Evolutionary conservation across 2,329 filamentous ascomycete species (phyloP), one percentile per base, ranked within the genome.

Genomic region (Verticillium nonalfalfae): DNA sequence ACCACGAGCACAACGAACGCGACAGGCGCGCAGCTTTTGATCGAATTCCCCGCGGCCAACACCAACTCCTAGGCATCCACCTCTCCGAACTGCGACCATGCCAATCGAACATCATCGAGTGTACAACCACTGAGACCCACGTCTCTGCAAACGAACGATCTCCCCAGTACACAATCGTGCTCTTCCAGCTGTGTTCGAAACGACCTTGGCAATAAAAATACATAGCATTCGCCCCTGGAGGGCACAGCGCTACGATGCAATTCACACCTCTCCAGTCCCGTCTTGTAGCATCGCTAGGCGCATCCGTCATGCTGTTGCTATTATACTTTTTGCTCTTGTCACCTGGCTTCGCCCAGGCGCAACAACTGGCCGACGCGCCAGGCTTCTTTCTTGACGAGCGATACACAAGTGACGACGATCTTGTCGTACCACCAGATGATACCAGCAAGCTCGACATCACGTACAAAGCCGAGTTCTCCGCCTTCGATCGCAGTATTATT

Each of bases 251-350:
- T 71, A 74, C 69, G 66, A 85, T 85, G 83, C 78, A 87, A 74
- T 81, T 88, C 73, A 87, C 83, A 72, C 86, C 84, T 69, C 78
- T 90, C 67, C 90, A 90, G 78, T 89, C 87, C 76, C 88, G 89
- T 71, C 84, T 91, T 70, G 84, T 84, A 71, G 86, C 87, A 68
- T 90, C 88, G 61, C 72, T 89, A 59, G 78, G 83, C 68, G 85
- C 86, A 60, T 84, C 85, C 36, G 74, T 85, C 35, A 70, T 89
- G 58, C 73, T 90, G 36, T 68, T 89, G 38, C 69, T 85, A 45
- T 72, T 54, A n/a, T 39, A 13, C 39, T 10, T 50, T 21, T 26
- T 59, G 38, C 18, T 59, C 39, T 26, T 92, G 52, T 89, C 73
- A 84, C 33, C 78, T 90, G 40, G 82, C 83, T 61, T 81, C 81